Percentiles rank a stretch among this genome's conserved stretches.
phyloP scores from a whole-genome alignment of 805 yeast genomes.

The Saccharomycopsis schoenii region DNA sequence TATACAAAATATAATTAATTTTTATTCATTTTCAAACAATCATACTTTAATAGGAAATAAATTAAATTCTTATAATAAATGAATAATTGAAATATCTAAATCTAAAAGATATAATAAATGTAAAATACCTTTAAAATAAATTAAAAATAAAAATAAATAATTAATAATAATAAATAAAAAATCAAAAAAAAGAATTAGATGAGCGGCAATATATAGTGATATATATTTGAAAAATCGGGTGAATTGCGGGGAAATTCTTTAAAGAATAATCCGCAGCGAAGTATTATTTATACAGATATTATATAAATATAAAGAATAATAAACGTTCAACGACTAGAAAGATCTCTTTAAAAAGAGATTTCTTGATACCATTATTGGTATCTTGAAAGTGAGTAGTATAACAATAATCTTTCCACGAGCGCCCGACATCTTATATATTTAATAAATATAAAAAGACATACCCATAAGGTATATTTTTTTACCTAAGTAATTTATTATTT shows the following conservation, averaged over 20 bases:
- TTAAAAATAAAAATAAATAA: background rate
- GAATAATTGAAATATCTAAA: background rate
- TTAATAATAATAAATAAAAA: background rate
- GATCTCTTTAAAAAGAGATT: too few species aligned
- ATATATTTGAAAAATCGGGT: constrained; percentile 1
- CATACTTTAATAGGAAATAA: background rate
- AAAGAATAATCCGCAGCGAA: constrained; percentile 6
- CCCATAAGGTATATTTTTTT: too few species aligned
- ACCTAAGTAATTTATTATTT: too few species aligned
- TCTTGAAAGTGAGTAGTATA: constrained; percentile 4
- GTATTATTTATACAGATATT: constrained; percentile 1
- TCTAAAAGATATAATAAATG: constrained; percentile 3
- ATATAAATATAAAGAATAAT: background rate
- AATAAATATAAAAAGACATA: too few species aligned
- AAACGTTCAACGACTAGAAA: constrained; percentile 9
- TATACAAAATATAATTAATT: constrained; percentile 1
- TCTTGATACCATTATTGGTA: too few species aligned
- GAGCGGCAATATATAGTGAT: background rate
- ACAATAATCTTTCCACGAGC: constrained; percentile 6
- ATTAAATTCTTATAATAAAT: background rate
- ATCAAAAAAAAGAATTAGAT: background rate
- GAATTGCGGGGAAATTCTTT: constrained; percentile 2
- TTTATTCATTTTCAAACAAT: background rate
- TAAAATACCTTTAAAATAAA: background rate
- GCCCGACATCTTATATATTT: background rate